Conservation (phyloP, 176 grass and related monocot species). For the Avena atlantica region DNA sequence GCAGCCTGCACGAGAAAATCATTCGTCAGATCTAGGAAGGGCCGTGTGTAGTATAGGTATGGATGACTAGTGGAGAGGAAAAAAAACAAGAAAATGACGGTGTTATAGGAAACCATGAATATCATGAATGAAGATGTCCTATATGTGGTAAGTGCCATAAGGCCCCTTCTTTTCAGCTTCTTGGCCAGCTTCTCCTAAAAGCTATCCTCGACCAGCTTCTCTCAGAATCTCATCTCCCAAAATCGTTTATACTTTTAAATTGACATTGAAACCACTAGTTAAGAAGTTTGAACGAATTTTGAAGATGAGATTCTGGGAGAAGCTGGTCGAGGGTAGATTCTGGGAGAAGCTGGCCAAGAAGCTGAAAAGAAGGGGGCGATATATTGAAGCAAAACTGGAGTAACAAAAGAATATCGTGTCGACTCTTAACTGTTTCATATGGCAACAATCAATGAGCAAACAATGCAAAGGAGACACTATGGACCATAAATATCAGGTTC, state of each 20-base stretch:
- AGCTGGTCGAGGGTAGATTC: no score
- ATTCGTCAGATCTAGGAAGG: constrained; percentile 3
- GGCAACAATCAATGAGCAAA: not conserved
- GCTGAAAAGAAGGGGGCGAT: no score
- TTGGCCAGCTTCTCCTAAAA: no score
- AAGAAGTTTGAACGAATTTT: no score
- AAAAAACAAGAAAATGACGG: not conserved
- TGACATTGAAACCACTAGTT: no score
- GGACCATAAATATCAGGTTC: not conserved
- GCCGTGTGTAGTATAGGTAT: not conserved
- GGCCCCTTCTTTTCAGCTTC: no score
- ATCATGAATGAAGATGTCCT: not conserved
- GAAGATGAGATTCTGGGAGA: no score
- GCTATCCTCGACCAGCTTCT: no score
- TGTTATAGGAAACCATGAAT: not conserved
- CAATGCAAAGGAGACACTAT: not conserved
- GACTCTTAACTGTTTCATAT: not conserved
- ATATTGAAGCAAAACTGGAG: not conserved
- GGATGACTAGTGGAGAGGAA: not conserved
- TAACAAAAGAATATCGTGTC: not conserved
- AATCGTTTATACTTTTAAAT: no score
- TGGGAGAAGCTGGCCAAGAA: no score
- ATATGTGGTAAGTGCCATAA: not conserved
- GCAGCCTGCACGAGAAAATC: constrained; percentile 41
- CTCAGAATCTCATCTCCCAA: no score